Conservation (phyloP, 2,329 filamentous ascomycete species). For the Trichophyton mentagrophytes region DNA sequence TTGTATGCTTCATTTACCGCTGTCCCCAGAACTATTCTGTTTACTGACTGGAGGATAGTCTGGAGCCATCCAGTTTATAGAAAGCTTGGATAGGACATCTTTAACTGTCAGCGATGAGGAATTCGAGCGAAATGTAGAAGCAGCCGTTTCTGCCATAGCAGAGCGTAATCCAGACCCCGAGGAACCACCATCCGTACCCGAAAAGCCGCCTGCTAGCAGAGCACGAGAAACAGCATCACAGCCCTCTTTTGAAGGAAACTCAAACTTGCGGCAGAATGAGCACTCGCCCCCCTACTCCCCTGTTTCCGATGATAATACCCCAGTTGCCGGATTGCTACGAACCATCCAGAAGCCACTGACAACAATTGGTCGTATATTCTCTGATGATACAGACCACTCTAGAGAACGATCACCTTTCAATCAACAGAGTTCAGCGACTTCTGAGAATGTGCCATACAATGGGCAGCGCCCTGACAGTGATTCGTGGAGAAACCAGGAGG, state of each 20-base stretch:
- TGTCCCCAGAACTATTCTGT: neutral
- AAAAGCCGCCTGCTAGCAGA: constrained; percentile 38
- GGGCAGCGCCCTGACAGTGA: constrained; percentile 3
- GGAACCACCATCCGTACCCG: constrained; percentile 28
- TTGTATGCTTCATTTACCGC: constrained; percentile 38
- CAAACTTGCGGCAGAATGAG: constrained; percentile 32
- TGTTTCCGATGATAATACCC: constrained; percentile 57
- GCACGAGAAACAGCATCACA: constrained; percentile 45
- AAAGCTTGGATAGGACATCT: constrained; percentile 86
- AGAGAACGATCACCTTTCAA: constrained; percentile 32
- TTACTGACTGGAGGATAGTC: constrained; percentile 16
- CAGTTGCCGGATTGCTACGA: constrained; percentile 71
- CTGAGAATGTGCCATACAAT: constrained; percentile 8
- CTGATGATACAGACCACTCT: constrained; percentile 45
- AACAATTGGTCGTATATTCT: constrained; percentile 90
- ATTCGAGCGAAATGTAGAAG: constrained; percentile 93
- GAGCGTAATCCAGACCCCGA: constrained; percentile 63
- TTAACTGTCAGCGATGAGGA: constrained; percentile 89
- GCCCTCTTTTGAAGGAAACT: constrained; percentile 48
- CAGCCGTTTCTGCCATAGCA: constrained; percentile 86
- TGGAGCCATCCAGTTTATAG: constrained; percentile 90
- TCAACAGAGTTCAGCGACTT: constrained; percentile 6
- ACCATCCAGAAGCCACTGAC: constrained; percentile 84
- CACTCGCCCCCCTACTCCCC: constrained; percentile 27
- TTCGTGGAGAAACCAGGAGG: constrained; percentile 15